phyloP scores from a whole-genome alignment of 208 protist genomes.

The Crithidia sp. region DNA sequence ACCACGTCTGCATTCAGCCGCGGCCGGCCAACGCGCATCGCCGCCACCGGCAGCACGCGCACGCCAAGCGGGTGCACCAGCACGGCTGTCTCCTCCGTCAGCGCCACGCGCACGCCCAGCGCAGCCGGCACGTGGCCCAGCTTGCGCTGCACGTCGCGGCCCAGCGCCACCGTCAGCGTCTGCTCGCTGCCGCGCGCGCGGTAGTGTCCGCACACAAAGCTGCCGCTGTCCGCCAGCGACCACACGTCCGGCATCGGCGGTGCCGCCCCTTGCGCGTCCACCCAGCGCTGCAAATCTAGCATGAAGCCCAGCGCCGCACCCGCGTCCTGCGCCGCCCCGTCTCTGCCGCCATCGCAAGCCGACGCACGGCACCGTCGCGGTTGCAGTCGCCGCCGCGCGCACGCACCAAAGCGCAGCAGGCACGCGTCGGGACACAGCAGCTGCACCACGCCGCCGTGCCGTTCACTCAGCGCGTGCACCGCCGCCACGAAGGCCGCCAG shows the following conservation, averaged over 20 bases:
- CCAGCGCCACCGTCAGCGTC: slow-evolving; percentile 27
- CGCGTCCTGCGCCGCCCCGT: slow-evolving; percentile 7
- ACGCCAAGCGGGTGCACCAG: slow-evolving; percentile 28
- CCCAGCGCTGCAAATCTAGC: slow-evolving; percentile 18
- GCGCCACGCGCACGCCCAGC: slow-evolving; percentile 26
- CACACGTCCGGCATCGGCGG: slow-evolving; percentile 11
- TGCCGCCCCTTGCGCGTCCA: background rate
- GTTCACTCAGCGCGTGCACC: background rate
- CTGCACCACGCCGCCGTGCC: background rate
- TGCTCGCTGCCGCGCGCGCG: slow-evolving; percentile 14
- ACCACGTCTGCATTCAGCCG: slow-evolving; percentile 17
- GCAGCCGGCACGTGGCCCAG: slow-evolving; percentile 28
- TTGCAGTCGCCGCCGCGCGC: background rate
- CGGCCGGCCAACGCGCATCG: slow-evolving; percentile 18
- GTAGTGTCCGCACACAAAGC: slow-evolving; percentile 26
- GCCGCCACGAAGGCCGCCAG: slow-evolving; percentile 1
- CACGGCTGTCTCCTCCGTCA: slow-evolving; percentile 45
- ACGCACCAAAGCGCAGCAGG: slow-evolving; percentile 15
- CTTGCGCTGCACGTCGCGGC: slow-evolving; percentile 33
- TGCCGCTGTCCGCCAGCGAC: slow-evolving; percentile 29
- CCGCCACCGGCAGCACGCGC: slow-evolving; percentile 38
- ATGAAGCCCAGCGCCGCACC: slow-evolving; percentile 20
- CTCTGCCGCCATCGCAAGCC: no score
- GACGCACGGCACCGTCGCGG: background rate
- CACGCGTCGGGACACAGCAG: background rate